These are phyloP conservation scores for Penicillium salamii DNA, from an alignment of 495 filamentous ascomycete genomes.

Conservation along the genomic window DNA sequence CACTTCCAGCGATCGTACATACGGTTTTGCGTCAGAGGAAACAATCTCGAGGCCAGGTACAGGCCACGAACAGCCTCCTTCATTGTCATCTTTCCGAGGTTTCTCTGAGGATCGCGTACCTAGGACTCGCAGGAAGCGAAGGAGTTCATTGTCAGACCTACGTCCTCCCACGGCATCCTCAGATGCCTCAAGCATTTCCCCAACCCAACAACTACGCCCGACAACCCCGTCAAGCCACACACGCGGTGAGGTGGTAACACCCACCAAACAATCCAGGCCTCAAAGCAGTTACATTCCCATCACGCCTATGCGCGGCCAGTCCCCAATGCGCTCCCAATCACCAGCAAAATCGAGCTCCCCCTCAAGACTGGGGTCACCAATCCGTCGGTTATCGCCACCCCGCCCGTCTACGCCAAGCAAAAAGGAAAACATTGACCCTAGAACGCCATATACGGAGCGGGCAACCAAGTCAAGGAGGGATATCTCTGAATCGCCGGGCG, in stretches of 20 bases:
- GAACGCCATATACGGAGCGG: conserved; percentile 29
- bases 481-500: conserved; percentile 37
- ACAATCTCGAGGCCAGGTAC: conserved; percentile 46
- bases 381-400: conserved; percentile 36
- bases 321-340: conserved; percentile 22
- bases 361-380: conserved; percentile 31
- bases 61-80: conserved; percentile 39
- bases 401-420: conserved; percentile 49
- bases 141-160: conserved; percentile 89
- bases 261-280: conserved; percentile 30
- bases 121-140: conserved; percentile 68
- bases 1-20: conserved; percentile 63
- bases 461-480: conserved; percentile 36
- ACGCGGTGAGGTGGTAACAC: conserved; percentile 30
- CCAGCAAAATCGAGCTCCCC: conserved; percentile 33
- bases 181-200: conserved; percentile 33
- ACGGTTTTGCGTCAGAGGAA: conserved; percentile 42
- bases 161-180: conserved; percentile 55
- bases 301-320: conserved; percentile 27
- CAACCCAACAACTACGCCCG: conserved; percentile 33
- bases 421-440: conserved; percentile 54
- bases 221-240: conserved; percentile 34
- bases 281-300: conserved; percentile 32
- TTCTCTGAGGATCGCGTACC: conserved; percentile 36
- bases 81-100: conserved; percentile 35